Evolutionary conservation across 2,329 filamentous ascomycete genomes (phyloP).

Genomic region (Stagonosporopsis vannaccii): DNA sequence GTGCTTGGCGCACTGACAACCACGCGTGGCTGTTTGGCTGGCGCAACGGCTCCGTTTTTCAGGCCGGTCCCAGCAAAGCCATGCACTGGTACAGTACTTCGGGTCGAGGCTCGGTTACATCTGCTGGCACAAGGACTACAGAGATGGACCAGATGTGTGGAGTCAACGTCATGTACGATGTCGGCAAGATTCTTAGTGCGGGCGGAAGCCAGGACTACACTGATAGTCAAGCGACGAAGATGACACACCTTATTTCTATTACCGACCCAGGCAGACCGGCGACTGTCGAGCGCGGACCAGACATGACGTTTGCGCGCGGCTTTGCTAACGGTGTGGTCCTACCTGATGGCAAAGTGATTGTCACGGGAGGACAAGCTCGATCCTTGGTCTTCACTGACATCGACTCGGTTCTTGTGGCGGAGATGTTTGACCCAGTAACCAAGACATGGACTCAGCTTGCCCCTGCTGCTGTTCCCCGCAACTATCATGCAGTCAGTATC

Average conservation of each 20-base stretch:
- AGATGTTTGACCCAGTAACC: constrained; percentile 31
- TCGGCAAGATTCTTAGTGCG: constrained; percentile 49
- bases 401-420: constrained; percentile 24
- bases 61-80: constrained; percentile 59
- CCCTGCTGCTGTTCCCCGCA: constrained; percentile 24
- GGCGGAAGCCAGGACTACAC: constrained; percentile 27
- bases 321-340: constrained; percentile 32
- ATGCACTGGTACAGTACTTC: constrained; percentile 64
- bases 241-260: constrained; percentile 28
- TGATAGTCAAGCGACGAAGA: constrained; percentile 13
- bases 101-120: constrained; percentile 49
- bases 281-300: constrained; percentile 15
- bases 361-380: constrained; percentile 31
- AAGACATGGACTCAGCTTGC: constrained; percentile 27
- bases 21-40: constrained; percentile 33
- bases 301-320: constrained; percentile 25
- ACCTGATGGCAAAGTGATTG: constrained; percentile 33
- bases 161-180: constrained; percentile 57
- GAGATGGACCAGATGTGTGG: constrained; percentile 51
- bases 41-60: constrained; percentile 52
- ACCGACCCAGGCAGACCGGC: constrained; percentile 23
- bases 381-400: constrained; percentile 25
- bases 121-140: constrained; percentile 53
- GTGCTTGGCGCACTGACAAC: constrained; percentile 27
- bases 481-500: constrained; percentile 34